A percentile compares a stretch with the other conserved stretches of the same genome.
These are phyloP conservation scores for Talaromyces sp. DNA, from an alignment of 2,329 filamentous ascomycete genomes.

Conservation along the genomic window DNA sequence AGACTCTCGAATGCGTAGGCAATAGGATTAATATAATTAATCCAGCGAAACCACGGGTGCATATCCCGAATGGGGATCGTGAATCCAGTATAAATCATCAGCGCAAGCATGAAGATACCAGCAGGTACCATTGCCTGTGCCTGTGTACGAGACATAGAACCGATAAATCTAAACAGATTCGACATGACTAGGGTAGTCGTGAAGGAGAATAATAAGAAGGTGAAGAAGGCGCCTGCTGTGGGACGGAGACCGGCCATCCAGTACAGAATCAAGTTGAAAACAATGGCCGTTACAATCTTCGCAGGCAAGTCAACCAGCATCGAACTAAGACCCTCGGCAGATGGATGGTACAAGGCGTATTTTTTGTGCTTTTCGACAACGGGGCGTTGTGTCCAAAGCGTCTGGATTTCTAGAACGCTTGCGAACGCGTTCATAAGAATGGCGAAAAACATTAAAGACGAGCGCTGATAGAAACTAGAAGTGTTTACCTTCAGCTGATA, in stretches of 20 bases:
- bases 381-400: constrained; percentile 78
- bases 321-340: constrained; percentile 78
- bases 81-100: constrained; percentile 47
- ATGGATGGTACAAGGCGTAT: constrained; percentile 89
- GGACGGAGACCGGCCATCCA: constrained; percentile 80
- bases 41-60: constrained; percentile 76
- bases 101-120: constrained; percentile 41
- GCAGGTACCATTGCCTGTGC: constrained; percentile 53
- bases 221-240: constrained; percentile 72
- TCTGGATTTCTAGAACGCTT: constrained; percentile 76
- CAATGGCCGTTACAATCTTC: constrained; percentile 65
- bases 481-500: constrained; percentile 65
- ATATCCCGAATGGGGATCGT: constrained; percentile 51
- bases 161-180: constrained; percentile 79
- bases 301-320: constrained; percentile 84
- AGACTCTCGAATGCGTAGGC: constrained; percentile 75
- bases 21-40: constrained; percentile 74
- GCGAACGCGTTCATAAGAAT: constrained; percentile 81
- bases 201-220: constrained; percentile 75
- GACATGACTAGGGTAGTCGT: constrained; percentile 70
- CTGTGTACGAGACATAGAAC: constrained; percentile 63
- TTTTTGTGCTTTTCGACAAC: constrained; percentile 87
- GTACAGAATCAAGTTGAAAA: constrained; percentile 76
- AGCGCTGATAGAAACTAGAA: constrained; percentile 69
- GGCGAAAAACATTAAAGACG: constrained; percentile 79